Evolutionary conservation across 2,329 filamentous ascomycete genomes (phyloP).

Genomic region (Chrysoporthe austroafricana): DNA sequence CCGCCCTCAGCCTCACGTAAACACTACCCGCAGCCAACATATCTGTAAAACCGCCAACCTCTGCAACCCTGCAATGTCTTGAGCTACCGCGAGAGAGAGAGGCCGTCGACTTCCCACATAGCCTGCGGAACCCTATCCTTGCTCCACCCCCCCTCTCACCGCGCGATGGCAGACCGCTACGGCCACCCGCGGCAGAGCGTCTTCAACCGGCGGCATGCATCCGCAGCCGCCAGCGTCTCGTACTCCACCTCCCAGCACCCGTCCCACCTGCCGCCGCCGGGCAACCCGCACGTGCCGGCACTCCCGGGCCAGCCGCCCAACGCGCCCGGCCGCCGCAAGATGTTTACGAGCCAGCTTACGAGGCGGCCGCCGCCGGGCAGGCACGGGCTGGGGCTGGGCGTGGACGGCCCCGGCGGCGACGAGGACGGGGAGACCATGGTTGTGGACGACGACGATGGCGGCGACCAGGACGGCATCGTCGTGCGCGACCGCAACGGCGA

Average conservation of each 20-base stretch:
- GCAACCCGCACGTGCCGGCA: constrained; percentile 5
- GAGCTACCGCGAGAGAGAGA: no score
- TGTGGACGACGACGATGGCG: constrained; percentile 45
- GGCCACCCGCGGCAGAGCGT: constrained; percentile 28
- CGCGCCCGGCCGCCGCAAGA: constrained; percentile 53
- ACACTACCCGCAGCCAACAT: neutral
- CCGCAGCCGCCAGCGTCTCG: constrained; percentile 27
- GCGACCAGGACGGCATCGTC: constrained; percentile 54
- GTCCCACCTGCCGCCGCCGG: neutral
- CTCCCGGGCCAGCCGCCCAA: constrained; percentile 4
- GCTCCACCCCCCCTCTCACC: no score
- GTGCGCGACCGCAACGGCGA: constrained; percentile 66
- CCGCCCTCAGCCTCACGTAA: neutral
- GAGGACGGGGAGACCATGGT: constrained; percentile 56
- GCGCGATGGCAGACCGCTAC: constrained; percentile 34
- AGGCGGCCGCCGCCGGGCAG: constrained; percentile 54
- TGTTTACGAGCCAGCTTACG: constrained; percentile 63
- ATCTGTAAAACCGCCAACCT: neutral
- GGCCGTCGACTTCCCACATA: no score
- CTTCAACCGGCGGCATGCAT: constrained; percentile 27
- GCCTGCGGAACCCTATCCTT: no score
- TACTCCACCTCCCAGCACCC: constrained; percentile 23
- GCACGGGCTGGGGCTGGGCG: constrained; percentile 43
- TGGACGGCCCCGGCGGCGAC: constrained; percentile 53
- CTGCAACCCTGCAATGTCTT: neutral